These are phyloP conservation scores for Fusarium metavorans DNA, from an alignment of 2,329 filamentous ascomycete genomes.

Conservation along the genomic window DNA sequence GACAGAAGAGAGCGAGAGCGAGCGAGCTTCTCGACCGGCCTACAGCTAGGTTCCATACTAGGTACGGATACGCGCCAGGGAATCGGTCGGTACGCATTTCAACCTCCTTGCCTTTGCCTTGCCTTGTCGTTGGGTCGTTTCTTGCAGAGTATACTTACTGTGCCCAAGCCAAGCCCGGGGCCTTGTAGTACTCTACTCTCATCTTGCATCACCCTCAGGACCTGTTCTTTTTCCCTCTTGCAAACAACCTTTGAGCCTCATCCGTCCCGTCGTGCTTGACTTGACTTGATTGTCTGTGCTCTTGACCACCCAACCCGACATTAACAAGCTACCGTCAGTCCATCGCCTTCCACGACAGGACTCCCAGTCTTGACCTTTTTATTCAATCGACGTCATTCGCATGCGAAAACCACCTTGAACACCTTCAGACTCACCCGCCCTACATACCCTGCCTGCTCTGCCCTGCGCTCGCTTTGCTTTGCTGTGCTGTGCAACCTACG, in stretches of 20 bases:
- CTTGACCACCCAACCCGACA: slow-evolving; percentile 4
- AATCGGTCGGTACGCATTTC: slow-evolving; percentile 3
- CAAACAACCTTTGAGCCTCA: slow-evolving; percentile 32
- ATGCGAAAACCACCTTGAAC: slow-evolving; percentile 26
- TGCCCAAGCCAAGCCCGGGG: background rate
- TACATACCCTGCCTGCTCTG: background rate
- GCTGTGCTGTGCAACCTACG: background rate
- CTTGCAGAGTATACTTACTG: slow-evolving; percentile 1
- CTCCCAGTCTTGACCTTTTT: background rate
- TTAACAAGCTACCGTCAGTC: background rate
- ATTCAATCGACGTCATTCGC: slow-evolving; percentile 34
- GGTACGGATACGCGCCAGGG: background rate
- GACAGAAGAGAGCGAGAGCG: slow-evolving; percentile 1
- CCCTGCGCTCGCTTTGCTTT: background rate
- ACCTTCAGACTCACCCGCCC: slow-evolving; percentile 4
- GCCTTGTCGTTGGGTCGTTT: slow-evolving; percentile 23
- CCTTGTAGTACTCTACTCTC: slow-evolving; percentile 2
- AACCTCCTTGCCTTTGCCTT: slow-evolving; percentile 6
- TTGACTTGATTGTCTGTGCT: slow-evolving; percentile 19
- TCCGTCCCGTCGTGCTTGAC: slow-evolving; percentile 5
- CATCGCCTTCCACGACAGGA: background rate
- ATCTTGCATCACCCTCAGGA: slow-evolving; percentile 25
- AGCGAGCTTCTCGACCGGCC: slow-evolving; percentile 27
- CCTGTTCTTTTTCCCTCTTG: slow-evolving; percentile 28
- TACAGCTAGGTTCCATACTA: background rate